Conservation (phyloP, 2,329 filamentous ascomycete genomes). For the Thermoascus crustaceus region DNA sequence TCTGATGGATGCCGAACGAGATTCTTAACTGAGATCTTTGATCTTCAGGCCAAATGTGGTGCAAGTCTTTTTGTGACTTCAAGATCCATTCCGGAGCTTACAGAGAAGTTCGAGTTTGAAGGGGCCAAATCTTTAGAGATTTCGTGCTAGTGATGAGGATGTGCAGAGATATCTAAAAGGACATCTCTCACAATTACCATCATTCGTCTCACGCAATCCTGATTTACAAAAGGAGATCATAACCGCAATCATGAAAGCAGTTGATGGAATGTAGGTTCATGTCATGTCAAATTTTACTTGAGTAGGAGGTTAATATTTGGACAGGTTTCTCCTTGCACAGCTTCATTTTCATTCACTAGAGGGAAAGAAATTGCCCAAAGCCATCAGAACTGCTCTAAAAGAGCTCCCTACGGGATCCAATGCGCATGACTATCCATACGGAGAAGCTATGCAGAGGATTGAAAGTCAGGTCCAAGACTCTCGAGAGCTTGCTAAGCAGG, state of each 20-base stretch:
- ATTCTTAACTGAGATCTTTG: constrained; percentile 17
- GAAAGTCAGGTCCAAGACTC: constrained; percentile 26
- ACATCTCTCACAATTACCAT: constrained; percentile 14
- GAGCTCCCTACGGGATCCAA: constrained; percentile 21
- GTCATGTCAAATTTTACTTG: constrained; percentile 4
- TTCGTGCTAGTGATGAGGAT: constrained; percentile 27
- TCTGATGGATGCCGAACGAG: constrained; percentile 3
- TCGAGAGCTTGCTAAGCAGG: constrained; percentile 29
- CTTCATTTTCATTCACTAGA: constrained; percentile 16
- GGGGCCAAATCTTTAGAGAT: constrained; percentile 16
- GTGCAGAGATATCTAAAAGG: constrained; percentile 21
- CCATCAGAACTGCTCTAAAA: constrained; percentile 24
- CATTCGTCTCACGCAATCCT: constrained; percentile 8
- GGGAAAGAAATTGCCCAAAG: constrained; percentile 16
- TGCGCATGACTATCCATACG: constrained; percentile 35
- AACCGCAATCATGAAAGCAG: constrained; percentile 14
- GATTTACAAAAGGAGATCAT: constrained; percentile 16
- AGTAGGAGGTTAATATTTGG: background rate
- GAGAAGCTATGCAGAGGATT: constrained; percentile 37
- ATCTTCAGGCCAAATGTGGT: constrained; percentile 10
- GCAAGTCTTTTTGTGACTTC: constrained; percentile 27
- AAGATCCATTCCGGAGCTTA: constrained; percentile 17
- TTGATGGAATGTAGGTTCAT: constrained; percentile 32
- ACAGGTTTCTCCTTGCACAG: constrained; percentile 21
- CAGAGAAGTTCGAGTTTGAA: constrained; percentile 15